A percentile compares a stretch with the other conserved stretches of the same genome.
Conservation (phyloP, 2,329 filamentous ascomycete species). For the Claviceps pusilla region DNA sequence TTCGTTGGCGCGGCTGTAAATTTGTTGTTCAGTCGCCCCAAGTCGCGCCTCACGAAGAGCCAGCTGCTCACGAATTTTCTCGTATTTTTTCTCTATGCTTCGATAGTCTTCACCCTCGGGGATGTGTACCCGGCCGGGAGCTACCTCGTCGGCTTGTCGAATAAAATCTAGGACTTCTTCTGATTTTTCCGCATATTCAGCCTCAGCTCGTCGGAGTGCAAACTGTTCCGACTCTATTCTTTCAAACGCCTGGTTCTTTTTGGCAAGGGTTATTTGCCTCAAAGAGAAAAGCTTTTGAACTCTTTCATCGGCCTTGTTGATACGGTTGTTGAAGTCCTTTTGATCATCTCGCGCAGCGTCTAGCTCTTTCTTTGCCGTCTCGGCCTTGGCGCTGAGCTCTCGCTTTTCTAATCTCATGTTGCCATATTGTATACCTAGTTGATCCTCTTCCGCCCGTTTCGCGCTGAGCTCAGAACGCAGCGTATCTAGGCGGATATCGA, state of each 20-base stretch:
- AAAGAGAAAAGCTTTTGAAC: slow-evolving; percentile 31
- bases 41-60: slow-evolving; percentile 38
- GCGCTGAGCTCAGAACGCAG: slow-evolving; percentile 44
- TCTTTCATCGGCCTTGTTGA: slow-evolving; percentile 43
- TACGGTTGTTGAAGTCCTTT: slow-evolving; percentile 27
- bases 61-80: slow-evolving; percentile 44
- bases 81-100: slow-evolving; percentile 39
- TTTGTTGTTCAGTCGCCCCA: slow-evolving; percentile 51
- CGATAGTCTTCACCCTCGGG: slow-evolving; percentile 47
- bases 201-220: slow-evolving; percentile 29
- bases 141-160: slow-evolving; percentile 37
- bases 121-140: slow-evolving; percentile 42
- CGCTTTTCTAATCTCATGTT: slow-evolving; percentile 33
- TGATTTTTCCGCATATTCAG: slow-evolving; percentile 31
- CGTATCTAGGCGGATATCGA: slow-evolving; percentile 49
- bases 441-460: slow-evolving; percentile 31
- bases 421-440: slow-evolving; percentile 41
- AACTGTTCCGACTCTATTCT: slow-evolving; percentile 32
- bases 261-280: slow-evolving; percentile 36
- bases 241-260: slow-evolving; percentile 48
- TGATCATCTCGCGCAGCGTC: slow-evolving; percentile 20
- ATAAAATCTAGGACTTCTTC: slow-evolving; percentile 38
- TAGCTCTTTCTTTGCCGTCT: slow-evolving; percentile 24
- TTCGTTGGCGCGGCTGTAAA: slow-evolving; percentile 34
- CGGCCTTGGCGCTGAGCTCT: slow-evolving; percentile 29